Evolutionary conservation across 345 rosid species (phyloP).

Genomic region (Acer campestre): DNA sequence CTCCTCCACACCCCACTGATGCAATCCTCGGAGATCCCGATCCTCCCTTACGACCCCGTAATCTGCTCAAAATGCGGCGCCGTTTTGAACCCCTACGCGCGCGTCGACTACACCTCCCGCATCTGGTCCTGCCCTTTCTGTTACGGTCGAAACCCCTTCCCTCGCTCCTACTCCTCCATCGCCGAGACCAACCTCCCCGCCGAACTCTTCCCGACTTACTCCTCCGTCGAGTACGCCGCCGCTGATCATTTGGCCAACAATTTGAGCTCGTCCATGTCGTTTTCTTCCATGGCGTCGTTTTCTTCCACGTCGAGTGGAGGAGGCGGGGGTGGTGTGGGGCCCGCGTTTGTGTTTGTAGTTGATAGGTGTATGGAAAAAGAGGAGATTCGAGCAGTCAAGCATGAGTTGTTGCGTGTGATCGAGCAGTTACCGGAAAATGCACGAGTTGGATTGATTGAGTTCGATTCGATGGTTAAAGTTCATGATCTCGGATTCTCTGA

Average conservation of each 20-base stretch:
- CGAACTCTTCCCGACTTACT: slow-evolving; percentile 94
- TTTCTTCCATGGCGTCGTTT: slow-evolving; percentile 44
- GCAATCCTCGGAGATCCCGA: slow-evolving; percentile 81
- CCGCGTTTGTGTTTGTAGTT: slow-evolving; percentile 87
- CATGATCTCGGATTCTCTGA: slow-evolving; percentile 79
- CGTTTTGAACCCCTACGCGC: slow-evolving; percentile 84
- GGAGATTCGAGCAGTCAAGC: slow-evolving; percentile 71
- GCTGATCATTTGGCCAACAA: not conserved
- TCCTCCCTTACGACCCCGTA: slow-evolving; percentile 83
- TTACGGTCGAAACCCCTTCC: slow-evolving; percentile 59
- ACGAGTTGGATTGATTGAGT: slow-evolving; percentile 66
- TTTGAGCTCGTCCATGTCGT: slow-evolving; percentile 42
- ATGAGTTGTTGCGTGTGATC: slow-evolving; percentile 67
- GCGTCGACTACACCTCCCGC: slow-evolving; percentile 86
- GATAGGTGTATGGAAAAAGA: slow-evolving; percentile 72
- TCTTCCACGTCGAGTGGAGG: slow-evolving; percentile 33
- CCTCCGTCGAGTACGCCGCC: slow-evolving; percentile 69
- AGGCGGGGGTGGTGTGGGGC: slow-evolving; percentile 45
- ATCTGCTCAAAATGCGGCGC: slow-evolving; percentile 70
- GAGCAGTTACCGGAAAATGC: slow-evolving; percentile 86
- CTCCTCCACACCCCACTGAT: slow-evolving; percentile 84
- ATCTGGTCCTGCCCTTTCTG: slow-evolving; percentile 93
- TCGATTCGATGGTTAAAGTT: slow-evolving; percentile 86
- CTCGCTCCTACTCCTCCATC: slow-evolving; percentile 71
- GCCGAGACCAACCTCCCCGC: slow-evolving; percentile 90